phyloP scores from a whole-genome alignment of 2,329 filamentous ascomycete genomes.

The Aureobasidium leucospermi region DNA sequence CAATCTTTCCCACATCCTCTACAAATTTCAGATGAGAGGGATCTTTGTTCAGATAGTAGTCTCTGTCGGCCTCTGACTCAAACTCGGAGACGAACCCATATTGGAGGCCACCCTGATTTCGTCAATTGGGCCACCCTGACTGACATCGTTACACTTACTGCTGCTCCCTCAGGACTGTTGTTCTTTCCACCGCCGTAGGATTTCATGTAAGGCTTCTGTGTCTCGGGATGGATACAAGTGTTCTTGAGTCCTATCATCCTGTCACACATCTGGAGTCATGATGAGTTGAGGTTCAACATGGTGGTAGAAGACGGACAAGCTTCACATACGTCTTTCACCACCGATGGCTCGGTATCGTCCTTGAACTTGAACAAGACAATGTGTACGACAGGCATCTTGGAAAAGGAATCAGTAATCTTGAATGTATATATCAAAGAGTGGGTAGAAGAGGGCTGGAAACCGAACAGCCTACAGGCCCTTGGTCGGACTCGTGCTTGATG shows the following conservation, averaged over 20 bases:
- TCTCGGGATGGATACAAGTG: constrained; percentile 52
- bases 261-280: constrained; percentile 41
- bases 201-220: constrained; percentile 54
- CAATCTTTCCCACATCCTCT: constrained; percentile 39
- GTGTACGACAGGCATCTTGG: constrained; percentile 56
- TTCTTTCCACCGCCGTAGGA: constrained; percentile 53
- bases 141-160: constrained; percentile 38
- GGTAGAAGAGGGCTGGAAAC: neutral
- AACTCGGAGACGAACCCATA: constrained; percentile 67
- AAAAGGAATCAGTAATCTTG: no score
- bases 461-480: no score
- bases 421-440: no score
- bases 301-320: neutral
- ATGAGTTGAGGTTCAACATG: neutral
- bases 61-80: constrained; percentile 53
- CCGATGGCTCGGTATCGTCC: constrained; percentile 38
- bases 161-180: constrained; percentile 53
- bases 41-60: constrained; percentile 62
- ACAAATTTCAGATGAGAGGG: constrained; percentile 56
- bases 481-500: no score
- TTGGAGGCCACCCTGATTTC: constrained; percentile 49
- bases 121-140: neutral
- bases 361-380: constrained; percentile 64
- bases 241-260: constrained; percentile 52
- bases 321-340: constrained; percentile 49